These are phyloP conservation scores for Polyplosphaeria fusca DNA, from an alignment of 495 filamentous ascomycete species.

Conservation along the genomic window DNA sequence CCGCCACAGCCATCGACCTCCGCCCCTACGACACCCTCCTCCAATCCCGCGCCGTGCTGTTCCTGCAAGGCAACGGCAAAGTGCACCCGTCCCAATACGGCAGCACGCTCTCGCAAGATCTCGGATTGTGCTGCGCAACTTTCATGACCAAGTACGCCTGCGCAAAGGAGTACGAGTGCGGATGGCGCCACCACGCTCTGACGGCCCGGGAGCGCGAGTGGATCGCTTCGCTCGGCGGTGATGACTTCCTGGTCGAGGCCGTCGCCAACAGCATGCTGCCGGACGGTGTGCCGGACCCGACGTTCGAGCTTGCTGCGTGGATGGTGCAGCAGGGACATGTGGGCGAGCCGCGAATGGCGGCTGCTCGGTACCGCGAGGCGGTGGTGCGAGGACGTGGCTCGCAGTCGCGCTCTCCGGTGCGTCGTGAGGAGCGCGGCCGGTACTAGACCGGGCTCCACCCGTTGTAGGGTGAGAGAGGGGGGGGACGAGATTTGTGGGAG, in stretches of 20 bases:
- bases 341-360: no score
- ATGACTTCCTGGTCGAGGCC: neutral
- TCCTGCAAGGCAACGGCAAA: neutral
- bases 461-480: neutral
- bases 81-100: constrained; percentile 3
- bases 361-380: no score
- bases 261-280: neutral
- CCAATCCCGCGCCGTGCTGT: neutral
- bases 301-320: neutral
- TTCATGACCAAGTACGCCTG: neutral
- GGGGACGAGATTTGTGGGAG: neutral
- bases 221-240: neutral
- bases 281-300: neutral
- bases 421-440: neutral
- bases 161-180: neutral
- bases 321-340: neutral
- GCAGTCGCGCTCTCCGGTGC: neutral
- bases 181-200: constrained; percentile 1
- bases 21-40: neutral
- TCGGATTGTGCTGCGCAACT: constrained; percentile 5
- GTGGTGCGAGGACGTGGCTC: neutral
- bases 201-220: neutral
- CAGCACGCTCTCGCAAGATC: neutral
- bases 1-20: neutral
- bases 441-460: neutral